These are phyloP conservation scores for Schizothecium vesticola DNA, from an alignment of 495 filamentous ascomycete species.

Conservation along the genomic window DNA sequence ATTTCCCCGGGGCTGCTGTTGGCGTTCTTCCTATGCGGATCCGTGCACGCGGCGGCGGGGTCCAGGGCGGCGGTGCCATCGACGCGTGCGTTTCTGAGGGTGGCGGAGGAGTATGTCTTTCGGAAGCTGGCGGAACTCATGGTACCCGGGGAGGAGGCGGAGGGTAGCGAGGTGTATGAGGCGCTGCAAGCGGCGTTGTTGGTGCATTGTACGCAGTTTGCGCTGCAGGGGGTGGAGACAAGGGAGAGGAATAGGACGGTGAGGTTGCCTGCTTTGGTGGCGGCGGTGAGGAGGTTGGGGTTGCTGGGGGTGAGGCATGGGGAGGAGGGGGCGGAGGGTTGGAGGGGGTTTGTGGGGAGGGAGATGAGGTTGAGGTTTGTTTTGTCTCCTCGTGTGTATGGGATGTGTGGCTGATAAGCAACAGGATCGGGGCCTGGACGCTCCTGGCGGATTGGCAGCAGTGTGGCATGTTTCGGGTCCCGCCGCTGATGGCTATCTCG, in stretches of 20 bases:
- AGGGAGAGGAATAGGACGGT: not conserved
- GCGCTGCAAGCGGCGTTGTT: conserved; percentile 14
- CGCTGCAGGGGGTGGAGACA: not conserved
- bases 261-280: conserved; percentile 1
- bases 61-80: not conserved
- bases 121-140: not conserved
- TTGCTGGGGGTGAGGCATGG: not conserved
- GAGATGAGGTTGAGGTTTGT: not conserved
- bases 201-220: conserved; percentile 7
- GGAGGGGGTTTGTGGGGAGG: not conserved
- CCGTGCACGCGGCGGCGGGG: not conserved
- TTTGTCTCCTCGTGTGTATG: not conserved
- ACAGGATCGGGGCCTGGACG: conserved; percentile 9
- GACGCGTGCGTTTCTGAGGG: not conserved
- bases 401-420: not conserved
- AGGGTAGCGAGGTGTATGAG: not conserved
- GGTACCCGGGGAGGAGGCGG: not conserved
- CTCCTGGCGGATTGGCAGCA: conserved; percentile 13
- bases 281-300: conserved; percentile 4
- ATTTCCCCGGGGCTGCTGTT: not conserved
- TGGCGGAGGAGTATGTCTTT: not conserved
- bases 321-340: not conserved
- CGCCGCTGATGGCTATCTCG: not conserved
- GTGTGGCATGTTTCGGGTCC: conserved; percentile 5
- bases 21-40: not conserved